Base-by-base conservation (phyloP, 169 alveolate genomes). In the Blepharisma undulans region DNA sequence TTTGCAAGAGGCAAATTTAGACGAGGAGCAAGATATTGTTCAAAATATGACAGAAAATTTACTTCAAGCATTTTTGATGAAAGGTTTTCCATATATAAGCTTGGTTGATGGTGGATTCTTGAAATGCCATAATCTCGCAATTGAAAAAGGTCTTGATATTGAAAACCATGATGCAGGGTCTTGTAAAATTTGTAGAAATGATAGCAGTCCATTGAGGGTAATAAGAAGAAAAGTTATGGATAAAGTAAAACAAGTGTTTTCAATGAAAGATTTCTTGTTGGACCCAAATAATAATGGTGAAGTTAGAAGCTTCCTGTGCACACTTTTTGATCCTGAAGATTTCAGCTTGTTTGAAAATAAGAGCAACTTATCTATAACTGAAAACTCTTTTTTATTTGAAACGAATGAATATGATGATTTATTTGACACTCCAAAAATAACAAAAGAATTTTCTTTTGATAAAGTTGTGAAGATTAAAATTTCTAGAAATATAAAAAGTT, bases 21-120 rank as follows among this genome's bases (percentile, higher is more conserved):
- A 71, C 12, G 29, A 19, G 12, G 29, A 72, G 22, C n/a, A 84
- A 16, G 84, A 86, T 32, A 8, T 25, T 36, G 84, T 27, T 25
- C 77, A 92, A n/a, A 66, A 88, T 32, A 88, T 92, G 79, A 14
- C 80, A 18, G 85, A 84, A 79, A 81, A 66, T 30, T 71, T 92
- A 19, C 19, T 88, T 0, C 48, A 81, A 22, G 48, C 22, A 12
- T 92, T 92, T 76, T 25, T 25, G 0, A 80, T 30, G 61, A 78
- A 61, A 36, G 85, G 91, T n/a, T 92, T 92, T 74, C 92, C 89
- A 3, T 80, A 88, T 72, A 66, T 92, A 32, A 82, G 92, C 60
- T 36, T 92, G n/a, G 60, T 92, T 0, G 91, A 92, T 1, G 92
- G 92, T 6, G 94, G 94, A 4, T 92, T 92, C 74, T 29, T 80